These are phyloP conservation scores for Trichoderma polysporum DNA, from an alignment of 2,329 filamentous ascomycete species.

Conservation along the genomic window DNA sequence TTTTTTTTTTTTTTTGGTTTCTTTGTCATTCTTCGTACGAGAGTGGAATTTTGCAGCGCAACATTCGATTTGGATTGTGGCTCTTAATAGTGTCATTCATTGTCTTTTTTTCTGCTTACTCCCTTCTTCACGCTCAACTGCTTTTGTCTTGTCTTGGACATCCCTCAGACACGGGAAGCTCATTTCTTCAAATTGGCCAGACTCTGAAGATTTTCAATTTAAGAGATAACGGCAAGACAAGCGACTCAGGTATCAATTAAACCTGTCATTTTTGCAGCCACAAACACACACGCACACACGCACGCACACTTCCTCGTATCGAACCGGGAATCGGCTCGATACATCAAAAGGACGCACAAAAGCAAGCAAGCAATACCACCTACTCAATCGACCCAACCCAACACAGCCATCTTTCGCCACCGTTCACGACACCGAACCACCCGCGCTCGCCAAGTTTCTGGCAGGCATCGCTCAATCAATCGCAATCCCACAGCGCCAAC, in stretches of 20 bases:
- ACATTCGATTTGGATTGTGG: too few species aligned
- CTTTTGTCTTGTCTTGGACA: not conserved
- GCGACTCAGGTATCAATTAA: not conserved
- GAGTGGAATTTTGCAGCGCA: not conserved
- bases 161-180: conserved; percentile 16
- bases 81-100: too few species aligned
- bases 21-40: not conserved
- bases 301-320: not conserved
- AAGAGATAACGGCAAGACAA: not conserved
- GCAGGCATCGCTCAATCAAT: too few species aligned
- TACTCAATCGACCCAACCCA: not conserved
- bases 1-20: not conserved
- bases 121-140: too few species aligned
- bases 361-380: not conserved
- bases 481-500: conserved; percentile 18
- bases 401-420: conserved; percentile 15
- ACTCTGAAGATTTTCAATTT: not conserved
- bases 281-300: conserved; percentile 11
- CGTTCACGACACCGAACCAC: not conserved
- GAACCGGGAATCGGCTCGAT: not conserved
- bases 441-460: not conserved
- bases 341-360: too few species aligned
- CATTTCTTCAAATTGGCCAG: too few species aligned
- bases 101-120: too few species aligned
- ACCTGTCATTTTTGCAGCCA: conserved; percentile 17